Evolutionary conservation across 768 basidiomycete species (phyloP), one percentile per base, ranked within the genome.

Genomic region (Termitomyces sp.): DNA sequence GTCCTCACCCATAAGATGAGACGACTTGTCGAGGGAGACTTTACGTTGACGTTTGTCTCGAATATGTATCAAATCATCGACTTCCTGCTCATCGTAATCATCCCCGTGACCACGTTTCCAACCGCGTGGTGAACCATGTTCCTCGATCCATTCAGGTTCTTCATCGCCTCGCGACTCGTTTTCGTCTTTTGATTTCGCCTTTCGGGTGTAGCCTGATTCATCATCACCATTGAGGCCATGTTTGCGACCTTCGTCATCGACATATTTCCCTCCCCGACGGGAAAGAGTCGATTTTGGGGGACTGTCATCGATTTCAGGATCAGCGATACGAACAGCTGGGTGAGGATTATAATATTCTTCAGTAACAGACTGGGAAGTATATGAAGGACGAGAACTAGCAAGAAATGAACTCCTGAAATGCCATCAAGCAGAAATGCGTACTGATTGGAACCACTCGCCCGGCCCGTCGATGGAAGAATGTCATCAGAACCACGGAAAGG

Each of bases 21-120:
- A 66, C 48, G 68, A 67, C 56, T 76, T 75, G 57, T 77, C 76
- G 44, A 71, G 60, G 17, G 79, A 81, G 49, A 80, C 73, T 66
- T 85, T 81, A n/a, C 79, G 76, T 21, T 79, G 76, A 32, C 82
- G 75, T 66, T 83, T 84, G 55, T 81, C 84, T 42, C 76, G 74
- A 10, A 70, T 67, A 25, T 68, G 73, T 32, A 72, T 67, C 30
- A 68, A 68, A 12, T 60, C 63, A 10, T 68, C 60, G 39, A 67
- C 59, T 41, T 77, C 76, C n/a, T 73, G 68, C 23, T 70, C 69
- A 17, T 79, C 80, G 21, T 82, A 79, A 32, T 77, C 75, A 25
- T 73, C 72, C 28, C 72, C 77, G 37, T 79, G 67, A 43, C 70
- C 73, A 51, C 84, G 78, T 66, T 83, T 84, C 43, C 77, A 74